Conservation (phyloP, 306 rosid species). For the Quercus bicolor region DNA sequence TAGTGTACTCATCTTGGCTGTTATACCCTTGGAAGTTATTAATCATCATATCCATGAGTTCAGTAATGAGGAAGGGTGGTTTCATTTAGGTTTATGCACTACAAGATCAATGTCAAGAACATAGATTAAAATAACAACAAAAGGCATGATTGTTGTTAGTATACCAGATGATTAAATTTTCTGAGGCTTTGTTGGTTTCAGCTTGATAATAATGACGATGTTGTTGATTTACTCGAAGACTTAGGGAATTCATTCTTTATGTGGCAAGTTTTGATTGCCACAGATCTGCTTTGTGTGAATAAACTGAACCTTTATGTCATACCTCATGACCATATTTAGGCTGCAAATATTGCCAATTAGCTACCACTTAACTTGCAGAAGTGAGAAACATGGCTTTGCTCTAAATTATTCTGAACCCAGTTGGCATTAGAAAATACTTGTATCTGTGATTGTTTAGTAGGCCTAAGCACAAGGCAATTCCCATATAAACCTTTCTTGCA, state of each 20-base stretch:
- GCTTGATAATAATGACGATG: background rate
- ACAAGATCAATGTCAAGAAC: background rate
- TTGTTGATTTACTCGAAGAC: background rate
- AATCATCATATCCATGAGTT: background rate
- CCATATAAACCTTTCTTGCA: background rate
- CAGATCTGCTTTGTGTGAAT: background rate
- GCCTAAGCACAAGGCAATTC: background rate
- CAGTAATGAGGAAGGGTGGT: background rate
- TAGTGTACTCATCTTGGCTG: background rate
- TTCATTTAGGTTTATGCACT: background rate
- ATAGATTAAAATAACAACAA: background rate
- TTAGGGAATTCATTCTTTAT: background rate
- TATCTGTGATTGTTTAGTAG: background rate
- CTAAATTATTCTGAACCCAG: background rate
- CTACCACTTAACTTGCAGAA: background rate
- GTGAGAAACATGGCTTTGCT: background rate
- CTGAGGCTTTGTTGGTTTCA: background rate
- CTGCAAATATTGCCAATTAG: background rate
- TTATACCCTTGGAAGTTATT: background rate
- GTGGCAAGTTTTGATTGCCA: background rate
- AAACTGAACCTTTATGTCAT: background rate
- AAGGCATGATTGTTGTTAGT: background rate
- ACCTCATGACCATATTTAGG: background rate
- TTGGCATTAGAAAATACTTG: background rate
- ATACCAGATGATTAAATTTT: background rate